Evolutionary conservation across 257 asterid genomes (phyloP).

Genomic region (Solanum tacnaense): DNA sequence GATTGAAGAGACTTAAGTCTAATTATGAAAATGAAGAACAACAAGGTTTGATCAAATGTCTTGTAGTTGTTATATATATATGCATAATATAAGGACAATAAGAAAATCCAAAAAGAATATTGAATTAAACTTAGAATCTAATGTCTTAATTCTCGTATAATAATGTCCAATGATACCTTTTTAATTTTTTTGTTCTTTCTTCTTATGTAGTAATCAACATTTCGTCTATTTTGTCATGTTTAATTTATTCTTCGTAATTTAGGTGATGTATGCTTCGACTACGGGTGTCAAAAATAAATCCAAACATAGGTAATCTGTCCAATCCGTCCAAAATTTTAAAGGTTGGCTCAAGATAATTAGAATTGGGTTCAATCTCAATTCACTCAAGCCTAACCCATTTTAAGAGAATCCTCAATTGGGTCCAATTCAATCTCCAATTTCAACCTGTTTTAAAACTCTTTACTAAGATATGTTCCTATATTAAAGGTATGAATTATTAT

Average conservation of each 20-base stretch:
- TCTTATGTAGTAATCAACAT: neutral
- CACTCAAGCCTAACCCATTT: too few species aligned
- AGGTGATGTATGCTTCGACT: neutral
- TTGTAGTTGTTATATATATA: neutral
- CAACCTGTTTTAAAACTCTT: too few species aligned
- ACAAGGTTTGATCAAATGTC: neutral
- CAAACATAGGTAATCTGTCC: too few species aligned
- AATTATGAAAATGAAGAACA: neutral
- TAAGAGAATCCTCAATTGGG: too few species aligned
- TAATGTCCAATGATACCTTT: neutral
- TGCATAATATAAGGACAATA: neutral
- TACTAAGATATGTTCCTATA: too few species aligned
- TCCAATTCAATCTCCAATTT: too few species aligned
- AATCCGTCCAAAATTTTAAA: too few species aligned
- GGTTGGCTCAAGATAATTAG: too few species aligned
- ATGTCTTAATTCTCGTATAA: neutral
- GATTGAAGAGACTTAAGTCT: neutral
- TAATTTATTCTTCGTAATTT: neutral
- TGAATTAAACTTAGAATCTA: neutral
- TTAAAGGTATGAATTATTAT: too few species aligned
- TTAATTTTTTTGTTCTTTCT: neutral
- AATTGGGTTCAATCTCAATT: too few species aligned
- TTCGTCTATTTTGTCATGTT: neutral
- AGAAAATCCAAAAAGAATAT: neutral
- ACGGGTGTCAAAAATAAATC: too few species aligned